Conservation (phyloP, 257 asterid species). For the Fraxinus cuspidata region DNA sequence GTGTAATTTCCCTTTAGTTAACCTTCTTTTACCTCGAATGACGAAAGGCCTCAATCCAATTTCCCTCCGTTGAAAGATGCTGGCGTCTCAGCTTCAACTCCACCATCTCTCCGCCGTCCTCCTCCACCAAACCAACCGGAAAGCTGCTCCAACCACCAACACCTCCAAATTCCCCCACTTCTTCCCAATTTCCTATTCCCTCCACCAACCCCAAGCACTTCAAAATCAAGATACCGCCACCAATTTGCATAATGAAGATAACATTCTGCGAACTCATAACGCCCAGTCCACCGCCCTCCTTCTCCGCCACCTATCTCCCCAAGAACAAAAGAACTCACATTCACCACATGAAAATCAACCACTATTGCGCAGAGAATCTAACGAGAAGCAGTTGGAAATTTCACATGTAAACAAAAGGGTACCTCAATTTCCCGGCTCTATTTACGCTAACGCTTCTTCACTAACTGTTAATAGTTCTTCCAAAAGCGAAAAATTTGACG, state of each 20-base stretch:
- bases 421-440: constrained; percentile 88
- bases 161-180: constrained; percentile 23
- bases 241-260: constrained; percentile 28
- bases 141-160: constrained; percentile 24
- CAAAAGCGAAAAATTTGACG: constrained; percentile 16
- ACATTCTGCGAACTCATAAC: constrained; percentile 64
- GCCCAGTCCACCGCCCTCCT: constrained; percentile 66
- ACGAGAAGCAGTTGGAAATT: constrained; percentile 57
- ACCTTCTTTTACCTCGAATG: background rate
- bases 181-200: constrained; percentile 36
- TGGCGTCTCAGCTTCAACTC: constrained; percentile 47
- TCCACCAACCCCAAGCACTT: constrained; percentile 33
- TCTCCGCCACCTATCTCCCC: constrained; percentile 59
- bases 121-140: constrained; percentile 39
- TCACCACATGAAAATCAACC: constrained; percentile 29
- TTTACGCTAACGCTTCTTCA: constrained; percentile 40
- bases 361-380: constrained; percentile 44
- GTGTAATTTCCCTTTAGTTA: background rate
- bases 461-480: constrained; percentile 44
- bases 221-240: constrained; percentile 41
- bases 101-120: constrained; percentile 48
- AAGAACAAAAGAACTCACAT: constrained; percentile 29
- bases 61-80: constrained; percentile 37
- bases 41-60: constrained; percentile 27
- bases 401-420: constrained; percentile 51